Conservation (phyloP, 257 asterid species). For the Agastache rugosa region DNA sequence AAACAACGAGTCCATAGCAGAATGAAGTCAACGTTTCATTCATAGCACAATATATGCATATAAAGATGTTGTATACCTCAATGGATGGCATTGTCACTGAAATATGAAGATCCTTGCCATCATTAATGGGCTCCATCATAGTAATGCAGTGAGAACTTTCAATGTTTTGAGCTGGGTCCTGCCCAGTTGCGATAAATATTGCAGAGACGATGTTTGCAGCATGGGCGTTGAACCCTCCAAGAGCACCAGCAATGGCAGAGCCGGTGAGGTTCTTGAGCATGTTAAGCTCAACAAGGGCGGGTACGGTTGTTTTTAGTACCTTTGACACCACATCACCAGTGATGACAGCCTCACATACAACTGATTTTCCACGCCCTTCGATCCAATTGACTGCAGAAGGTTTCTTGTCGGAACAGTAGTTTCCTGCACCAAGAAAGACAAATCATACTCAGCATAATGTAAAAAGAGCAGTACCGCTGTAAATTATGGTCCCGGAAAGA, state of each 20-base stretch:
- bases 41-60: background rate
- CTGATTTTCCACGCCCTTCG: conserved; percentile 94
- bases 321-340: conserved; percentile 69
- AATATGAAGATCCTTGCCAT: conserved; percentile 83
- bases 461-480: background rate
- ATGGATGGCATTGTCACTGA: conserved; percentile 97
- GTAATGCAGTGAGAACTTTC: conserved; percentile 97
- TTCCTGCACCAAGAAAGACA: conserved; percentile 55
- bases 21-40: background rate
- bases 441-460: conserved; percentile 3
- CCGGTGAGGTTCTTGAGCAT: conserved; percentile 96
- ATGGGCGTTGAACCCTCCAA: conserved; percentile 95
- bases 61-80: conserved; percentile 60
- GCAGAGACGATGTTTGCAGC: conserved; percentile 95
- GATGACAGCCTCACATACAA: conserved; percentile 82
- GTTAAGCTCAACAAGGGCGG: conserved; percentile 88
- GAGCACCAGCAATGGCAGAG: conserved; percentile 91
- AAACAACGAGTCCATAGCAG: background rate
- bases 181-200: conserved; percentile 87
- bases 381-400: conserved; percentile 96
- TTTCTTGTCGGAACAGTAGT: conserved; percentile 92
- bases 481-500: conserved; percentile 6
- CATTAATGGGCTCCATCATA: conserved; percentile 92
- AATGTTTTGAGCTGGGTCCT: conserved; percentile 93
- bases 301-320: conserved; percentile 74